phyloP scores from a whole-genome alignment of 805 yeast genomes.

The Kuraishia ogatae region DNA sequence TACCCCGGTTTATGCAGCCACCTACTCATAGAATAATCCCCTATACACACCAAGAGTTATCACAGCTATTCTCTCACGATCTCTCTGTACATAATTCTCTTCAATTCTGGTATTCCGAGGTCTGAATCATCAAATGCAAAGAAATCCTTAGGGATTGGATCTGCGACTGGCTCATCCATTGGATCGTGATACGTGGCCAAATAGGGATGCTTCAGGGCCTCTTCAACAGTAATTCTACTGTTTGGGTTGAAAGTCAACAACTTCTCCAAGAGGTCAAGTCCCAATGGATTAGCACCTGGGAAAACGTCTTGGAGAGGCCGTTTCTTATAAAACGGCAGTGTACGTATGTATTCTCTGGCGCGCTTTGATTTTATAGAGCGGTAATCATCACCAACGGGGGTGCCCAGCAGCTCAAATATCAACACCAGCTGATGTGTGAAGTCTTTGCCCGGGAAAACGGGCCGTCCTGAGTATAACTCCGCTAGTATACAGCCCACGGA shows the following conservation, averaged over 20 bases:
- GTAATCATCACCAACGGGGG: conserved; percentile 68
- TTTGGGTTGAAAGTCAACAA: conserved; percentile 77
- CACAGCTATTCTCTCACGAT: conserved; percentile 21
- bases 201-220: conserved; percentile 79
- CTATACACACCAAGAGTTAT: too few relatives aligned
- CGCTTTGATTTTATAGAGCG: conserved; percentile 64
- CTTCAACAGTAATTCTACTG: conserved; percentile 72
- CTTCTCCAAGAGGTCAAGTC: conserved; percentile 55
- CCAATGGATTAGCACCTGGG: conserved; percentile 39
- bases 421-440: conserved; percentile 59
- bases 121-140: conserved; percentile 50
- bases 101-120: conserved; percentile 38
- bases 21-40: too few relatives aligned
- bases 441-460: conserved; percentile 71
- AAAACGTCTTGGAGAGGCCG: conserved; percentile 43
- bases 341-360: conserved; percentile 69
- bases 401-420: conserved; percentile 62
- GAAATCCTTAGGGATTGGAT: conserved; percentile 44
- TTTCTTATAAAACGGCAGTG: conserved; percentile 53
- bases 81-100: conserved; percentile 43
- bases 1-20: too few relatives aligned
- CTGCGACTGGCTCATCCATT: conserved; percentile 57
- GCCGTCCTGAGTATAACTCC: conserved; percentile 53
- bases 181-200: conserved; percentile 60
- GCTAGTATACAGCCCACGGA: conserved; percentile 74